Evolutionary conservation across 1,139 yeast species (phyloP).

Genomic region (Yamadazyma sp.): DNA sequence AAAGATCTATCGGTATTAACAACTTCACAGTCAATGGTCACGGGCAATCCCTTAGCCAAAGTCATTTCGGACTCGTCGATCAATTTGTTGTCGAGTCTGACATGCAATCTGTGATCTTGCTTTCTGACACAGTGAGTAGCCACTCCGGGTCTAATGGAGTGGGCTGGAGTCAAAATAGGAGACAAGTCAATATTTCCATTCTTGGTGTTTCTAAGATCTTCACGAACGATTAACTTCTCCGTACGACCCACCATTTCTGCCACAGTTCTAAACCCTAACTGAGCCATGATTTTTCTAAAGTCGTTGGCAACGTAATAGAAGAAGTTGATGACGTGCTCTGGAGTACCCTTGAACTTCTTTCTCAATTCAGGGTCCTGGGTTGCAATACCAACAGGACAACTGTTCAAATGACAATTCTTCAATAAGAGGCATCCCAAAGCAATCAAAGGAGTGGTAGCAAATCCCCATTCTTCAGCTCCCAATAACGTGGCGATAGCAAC

Average conservation of each 20-base stretch:
- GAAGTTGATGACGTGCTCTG: constrained; percentile 97
- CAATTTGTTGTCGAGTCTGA: constrained; percentile 90
- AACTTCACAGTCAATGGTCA: constrained; percentile 87
- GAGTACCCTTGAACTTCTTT: constrained; percentile 91
- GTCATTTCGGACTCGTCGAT: constrained; percentile 95
- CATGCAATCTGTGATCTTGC: constrained; percentile 92
- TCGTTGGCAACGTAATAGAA: constrained; percentile 94
- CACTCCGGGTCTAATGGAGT: constrained; percentile 95
- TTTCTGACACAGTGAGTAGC: constrained; percentile 90
- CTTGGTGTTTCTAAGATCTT: constrained; percentile 83
- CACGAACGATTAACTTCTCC: constrained; percentile 83
- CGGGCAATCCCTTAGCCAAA: constrained; percentile 91
- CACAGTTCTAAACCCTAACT: constrained; percentile 90
- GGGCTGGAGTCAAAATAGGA: constrained; percentile 96
- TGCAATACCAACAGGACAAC: constrained; percentile 98
- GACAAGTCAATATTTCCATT: constrained; percentile 88
- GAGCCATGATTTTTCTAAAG: constrained; percentile 89
- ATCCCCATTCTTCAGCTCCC: constrained; percentile 99
- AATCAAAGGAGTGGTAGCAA: constrained; percentile 95
- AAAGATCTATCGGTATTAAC: constrained; percentile 95
- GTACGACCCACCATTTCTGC: constrained; percentile 98
- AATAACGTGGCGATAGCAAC: constrained; percentile 92
- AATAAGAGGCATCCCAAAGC: constrained; percentile 97
- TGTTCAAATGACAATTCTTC: constrained; percentile 89
- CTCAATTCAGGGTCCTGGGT: constrained; percentile 96